A percentile compares a stretch with the other conserved stretches of the same genome.
These are phyloP conservation scores for Zea mays DNA, from an alignment of 176 grass and related monocot species.

Conservation along the genomic window Zm-B73-REFERENCE-NAM-5.0 NC_050096.1:288650001-288650500, in stretches of 20 bases:
- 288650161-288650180: background rate
- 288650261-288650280: conserved; percentile 92
- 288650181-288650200: conserved; percentile 85
- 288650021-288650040: background rate
- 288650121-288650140: background rate
- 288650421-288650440: background rate
- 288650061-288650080: background rate
- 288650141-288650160: background rate
- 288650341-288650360: no score
- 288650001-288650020: conserved; percentile 67
- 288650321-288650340: background rate
- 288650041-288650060: no score
- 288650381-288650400: no score
- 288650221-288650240: conserved; percentile 83
- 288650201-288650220: conserved; percentile 94
- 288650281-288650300: conserved; percentile 88
- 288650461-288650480: conserved; percentile 30
- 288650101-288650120: background rate
- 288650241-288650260: conserved; percentile 87
- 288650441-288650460: background rate
- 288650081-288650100: background rate
- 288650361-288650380: no score
- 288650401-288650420: no score
- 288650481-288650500: no score
- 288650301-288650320: conserved; percentile 28